phyloP scores from a whole-genome alignment of 164 flowering plant genomes.

The Vitis labrusca region DNA sequence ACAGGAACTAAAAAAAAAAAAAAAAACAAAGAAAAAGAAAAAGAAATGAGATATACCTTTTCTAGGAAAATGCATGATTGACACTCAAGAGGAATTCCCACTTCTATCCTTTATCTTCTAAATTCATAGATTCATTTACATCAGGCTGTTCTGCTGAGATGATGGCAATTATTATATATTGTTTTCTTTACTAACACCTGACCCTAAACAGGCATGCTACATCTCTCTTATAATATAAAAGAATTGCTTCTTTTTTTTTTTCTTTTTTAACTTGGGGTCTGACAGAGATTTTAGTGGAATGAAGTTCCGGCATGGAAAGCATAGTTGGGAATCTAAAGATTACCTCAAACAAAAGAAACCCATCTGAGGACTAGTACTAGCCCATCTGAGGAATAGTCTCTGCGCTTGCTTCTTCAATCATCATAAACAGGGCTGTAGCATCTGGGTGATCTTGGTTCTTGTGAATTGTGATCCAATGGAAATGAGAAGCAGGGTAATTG shows the following conservation, averaged over 20 bases:
- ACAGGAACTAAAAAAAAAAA: no score
- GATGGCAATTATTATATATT: constrained; percentile 18
- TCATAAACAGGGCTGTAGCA: constrained; percentile 9
- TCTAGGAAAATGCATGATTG: constrained; percentile 24
- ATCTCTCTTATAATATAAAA: constrained; percentile 29
- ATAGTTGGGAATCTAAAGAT: constrained; percentile 15
- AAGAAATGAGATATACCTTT: neutral
- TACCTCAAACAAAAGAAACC: constrained; percentile 23
- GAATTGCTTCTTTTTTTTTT: constrained; percentile 22
- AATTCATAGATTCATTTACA: constrained; percentile 16
- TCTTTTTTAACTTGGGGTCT: constrained; percentile 12
- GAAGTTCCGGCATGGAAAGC: constrained; percentile 32
- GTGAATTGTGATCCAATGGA: constrained; percentile 31
- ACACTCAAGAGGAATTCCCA: constrained; percentile 17
- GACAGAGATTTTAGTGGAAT: constrained; percentile 32
- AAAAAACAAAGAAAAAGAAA: neutral
- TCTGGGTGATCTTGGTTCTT: constrained; percentile 11
- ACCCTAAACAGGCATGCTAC: constrained; percentile 63
- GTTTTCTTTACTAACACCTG: constrained; percentile 28
- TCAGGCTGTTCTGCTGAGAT: constrained; percentile 6
- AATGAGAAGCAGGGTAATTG: constrained; percentile 25
- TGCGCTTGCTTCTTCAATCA: no score
- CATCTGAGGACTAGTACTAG: constrained; percentile 11
- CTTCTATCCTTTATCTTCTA: constrained; percentile 14
- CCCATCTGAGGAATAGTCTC: neutral